These are phyloP conservation scores for Pseudocercospora vitis DNA, from an alignment of 2,329 filamentous ascomycete species.

Conservation along the genomic window DNA sequence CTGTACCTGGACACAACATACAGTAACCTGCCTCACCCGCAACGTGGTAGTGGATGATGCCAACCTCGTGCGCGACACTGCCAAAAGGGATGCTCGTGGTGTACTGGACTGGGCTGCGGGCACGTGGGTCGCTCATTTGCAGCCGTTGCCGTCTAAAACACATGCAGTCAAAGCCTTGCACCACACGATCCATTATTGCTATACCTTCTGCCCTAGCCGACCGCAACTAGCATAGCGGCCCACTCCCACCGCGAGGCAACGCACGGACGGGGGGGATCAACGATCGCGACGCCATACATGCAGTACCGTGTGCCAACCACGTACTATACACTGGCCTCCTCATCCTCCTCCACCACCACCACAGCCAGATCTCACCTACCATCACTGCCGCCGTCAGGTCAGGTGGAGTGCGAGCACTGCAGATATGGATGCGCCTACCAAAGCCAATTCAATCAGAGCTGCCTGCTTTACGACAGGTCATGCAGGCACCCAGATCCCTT, in stretches of 20 bases:
- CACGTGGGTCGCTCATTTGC: neutral
- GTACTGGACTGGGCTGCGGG: neutral
- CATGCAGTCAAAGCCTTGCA: too few species aligned
- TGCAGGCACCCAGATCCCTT: constrained; percentile 2
- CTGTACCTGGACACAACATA: too few species aligned
- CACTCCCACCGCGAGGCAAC: neutral
- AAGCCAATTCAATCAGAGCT: neutral
- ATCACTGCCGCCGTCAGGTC: neutral
- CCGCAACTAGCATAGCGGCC: too few species aligned
- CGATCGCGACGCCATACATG: too few species aligned
- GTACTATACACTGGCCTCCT: too few species aligned
- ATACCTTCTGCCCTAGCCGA: too few species aligned
- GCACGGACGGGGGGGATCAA: neutral
- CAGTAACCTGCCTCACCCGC: too few species aligned
- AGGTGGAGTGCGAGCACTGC: neutral
- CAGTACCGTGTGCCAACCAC: neutral
- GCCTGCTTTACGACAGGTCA: constrained; percentile 1
- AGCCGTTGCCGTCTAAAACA: neutral
- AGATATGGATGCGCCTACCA: neutral
- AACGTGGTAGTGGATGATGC: neutral
- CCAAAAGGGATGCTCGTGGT: neutral
- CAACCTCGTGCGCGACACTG: neutral
- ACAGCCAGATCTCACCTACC: neutral
- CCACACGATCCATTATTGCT: too few species aligned
- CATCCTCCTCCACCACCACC: neutral